Base-by-base conservation (phyloP, 768 basidiomycete species). In the Royoungia palumana region DNA sequence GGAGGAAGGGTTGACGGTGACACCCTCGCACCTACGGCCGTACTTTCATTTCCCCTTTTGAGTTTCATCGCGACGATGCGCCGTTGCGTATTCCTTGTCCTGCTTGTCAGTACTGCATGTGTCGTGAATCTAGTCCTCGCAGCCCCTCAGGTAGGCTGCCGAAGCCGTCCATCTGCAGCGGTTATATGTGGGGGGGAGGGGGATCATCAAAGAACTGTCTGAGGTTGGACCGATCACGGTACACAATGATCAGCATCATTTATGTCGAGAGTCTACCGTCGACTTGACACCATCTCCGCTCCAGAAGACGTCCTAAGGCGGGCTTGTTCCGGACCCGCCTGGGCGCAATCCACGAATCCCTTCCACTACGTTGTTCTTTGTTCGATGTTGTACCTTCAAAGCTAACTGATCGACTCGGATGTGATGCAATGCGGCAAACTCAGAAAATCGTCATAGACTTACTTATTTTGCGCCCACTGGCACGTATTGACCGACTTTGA, bases 141-240 rank as follows among this genome's bases (percentile, higher is more conserved):
- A 36, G 41, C 38, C n/a, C 46, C 56, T 3, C 47, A 25, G 8
- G 5, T 25, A 17, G 9, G 16, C 4, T 38, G 16, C 24, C 46
- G 3, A 12, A 28, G 25, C 2, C 22, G 11, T 8, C 25, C 21
- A 49, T 59, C 41, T 62, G 57, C 28, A 3, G 4, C 2, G 60
- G 55, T 12, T 49, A 53, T 32, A 4, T n/a, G 25, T 62, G 53
- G 55, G 55, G 57, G 6, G 53, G 55, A 53, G 57, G 6, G 60
- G 59, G 16, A 53, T 20, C 27, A 51, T 61, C 7, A 13, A 53
- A 25, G 6, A 19, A 25, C 12, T 62, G 13, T 14, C 28, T 13
- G 21, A 9, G 6, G 34, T 11, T 3, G 27, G 27, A 28, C 47
- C 54, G 4, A 17, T 35, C 11, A 12, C 53, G 9, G 48, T 62